These are phyloP conservation scores for Pseudogymnoascus sp. DNA, from an alignment of 2,329 filamentous ascomycete species.

Conservation along the genomic window DNA sequence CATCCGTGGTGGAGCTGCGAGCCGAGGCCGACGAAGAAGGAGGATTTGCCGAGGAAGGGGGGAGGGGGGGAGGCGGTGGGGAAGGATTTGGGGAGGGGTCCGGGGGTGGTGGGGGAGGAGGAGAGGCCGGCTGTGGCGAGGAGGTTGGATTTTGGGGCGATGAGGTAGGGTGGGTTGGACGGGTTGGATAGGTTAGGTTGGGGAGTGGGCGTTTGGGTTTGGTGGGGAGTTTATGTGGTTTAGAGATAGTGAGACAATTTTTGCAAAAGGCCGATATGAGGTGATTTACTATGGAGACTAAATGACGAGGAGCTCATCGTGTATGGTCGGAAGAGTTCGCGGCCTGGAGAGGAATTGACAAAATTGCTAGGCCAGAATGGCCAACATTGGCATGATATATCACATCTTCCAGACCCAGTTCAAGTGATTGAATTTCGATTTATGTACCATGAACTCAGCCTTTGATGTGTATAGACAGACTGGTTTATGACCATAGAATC, in stretches of 20 bases:
- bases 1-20: conserved; percentile 82
- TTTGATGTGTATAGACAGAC: too few relatives aligned
- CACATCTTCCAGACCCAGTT: too few relatives aligned
- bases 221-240: background rate
- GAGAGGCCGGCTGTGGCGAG: conserved; percentile 19
- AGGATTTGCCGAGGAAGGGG: conserved; percentile 70
- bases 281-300: too few relatives aligned
- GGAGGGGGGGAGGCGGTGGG: conserved; percentile 68
- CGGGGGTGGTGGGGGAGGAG: conserved; percentile 49
- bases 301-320: too few relatives aligned
- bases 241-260: background rate
- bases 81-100: conserved; percentile 70
- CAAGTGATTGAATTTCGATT: too few relatives aligned
- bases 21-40: conserved; percentile 72
- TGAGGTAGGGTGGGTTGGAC: conserved; percentile 14
- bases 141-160: conserved; percentile 26
- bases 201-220: background rate
- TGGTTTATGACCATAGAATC: too few relatives aligned
- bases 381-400: too few relatives aligned
- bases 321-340: too few relatives aligned
- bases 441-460: too few relatives aligned
- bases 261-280: background rate
- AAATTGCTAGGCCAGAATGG: too few relatives aligned
- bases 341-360: too few relatives aligned
- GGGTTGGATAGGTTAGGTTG: background rate